Conservation (phyloP, 371 early-diverging fungal genomes). For the Batkoa obscura region DNA sequence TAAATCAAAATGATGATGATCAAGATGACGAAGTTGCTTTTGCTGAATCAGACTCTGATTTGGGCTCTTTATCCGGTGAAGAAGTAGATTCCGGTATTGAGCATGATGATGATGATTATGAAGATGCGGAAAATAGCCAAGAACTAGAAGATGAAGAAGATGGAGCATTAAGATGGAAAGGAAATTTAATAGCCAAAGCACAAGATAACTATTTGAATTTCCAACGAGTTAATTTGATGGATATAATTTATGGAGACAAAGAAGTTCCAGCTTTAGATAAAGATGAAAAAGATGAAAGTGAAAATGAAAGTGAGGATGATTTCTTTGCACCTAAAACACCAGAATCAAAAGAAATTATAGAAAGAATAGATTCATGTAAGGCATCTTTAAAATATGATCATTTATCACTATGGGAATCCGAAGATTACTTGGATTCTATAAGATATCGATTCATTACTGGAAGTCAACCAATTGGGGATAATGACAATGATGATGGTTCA, state of each 20-base stretch:
- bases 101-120: conserved; percentile 15
- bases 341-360: conserved; percentile 9
- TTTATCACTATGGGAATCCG: conserved; percentile 45
- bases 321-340: conserved; percentile 31
- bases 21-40: conserved; percentile 17
- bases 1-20: conserved; percentile 14
- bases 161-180: conserved; percentile 44
- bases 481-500: conserved; percentile 27
- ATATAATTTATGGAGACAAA: conserved; percentile 55
- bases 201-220: conserved; percentile 29
- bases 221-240: conserved; percentile 63
- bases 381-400: conserved; percentile 25
- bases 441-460: conserved; percentile 71
- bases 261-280: conserved; percentile 1
- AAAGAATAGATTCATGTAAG: conserved; percentile 44
- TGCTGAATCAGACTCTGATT: conserved; percentile 55
- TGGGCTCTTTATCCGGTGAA: conserved; percentile 18
- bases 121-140: conserved; percentile 7
- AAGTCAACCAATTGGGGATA: conserved; percentile 20
- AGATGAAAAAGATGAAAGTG: conserved; percentile 10
- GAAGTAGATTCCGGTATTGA: conserved; percentile 12
- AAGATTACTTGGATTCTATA: conserved; percentile 48
- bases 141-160: conserved; percentile 20
- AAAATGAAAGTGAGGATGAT: conserved; percentile 20
- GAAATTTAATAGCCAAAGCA: conserved; percentile 45